Base-by-base conservation (phyloP, 2,329 filamentous ascomycete species). In the Aspergillus eucalypticola region DNA sequence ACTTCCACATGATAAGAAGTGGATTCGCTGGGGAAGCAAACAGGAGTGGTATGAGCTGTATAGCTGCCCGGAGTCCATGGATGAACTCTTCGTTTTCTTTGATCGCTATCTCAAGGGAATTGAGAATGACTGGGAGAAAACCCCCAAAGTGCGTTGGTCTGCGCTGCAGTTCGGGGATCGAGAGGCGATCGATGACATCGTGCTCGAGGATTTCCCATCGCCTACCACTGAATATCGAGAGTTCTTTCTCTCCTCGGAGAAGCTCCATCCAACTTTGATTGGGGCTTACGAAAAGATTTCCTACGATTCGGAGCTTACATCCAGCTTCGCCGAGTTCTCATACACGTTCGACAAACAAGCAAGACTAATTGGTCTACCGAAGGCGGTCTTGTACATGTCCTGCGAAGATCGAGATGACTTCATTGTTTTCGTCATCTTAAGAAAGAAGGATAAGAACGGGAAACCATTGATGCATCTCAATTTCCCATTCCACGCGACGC, bases 21-120 rank as follows among this genome's bases (percentile, higher is more conserved):
- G 79, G 80, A 70, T 82, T n/a, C 73, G 75, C 0, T 75, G 71
- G 67, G 70, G 73, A 52, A 69, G 71, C 10, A 71, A 67, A 6
- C 79, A 82, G 60, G 81, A 82, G 59, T 82, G 79, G 80, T 76
- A 76, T 56, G 80, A 82, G 51, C 63, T 81, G 1, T 82, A 75
- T 58, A 70, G 67, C 52, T 66, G 71, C 5, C 64, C 66, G 0
- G 66, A 76, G 27, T 68, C 72, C 2, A 69, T 67, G 11, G 67
- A 74, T 1, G 79, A 82, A 51, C 70, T 83, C 0, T 60, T 69
- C 6, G 58, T 62, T 0, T 84, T 81, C 68, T 83, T 83, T 56
- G 81, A 83, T 55, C 67, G 65, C 2, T 84, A 78, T 58, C 69
- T 83, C 11, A 79, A 78, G 35, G 76, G 70, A 0, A 67, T 71